Evolutionary conservation across 2,329 filamentous ascomycete genomes (phyloP).

Genomic region (Fusarium tjaetaba): DNA sequence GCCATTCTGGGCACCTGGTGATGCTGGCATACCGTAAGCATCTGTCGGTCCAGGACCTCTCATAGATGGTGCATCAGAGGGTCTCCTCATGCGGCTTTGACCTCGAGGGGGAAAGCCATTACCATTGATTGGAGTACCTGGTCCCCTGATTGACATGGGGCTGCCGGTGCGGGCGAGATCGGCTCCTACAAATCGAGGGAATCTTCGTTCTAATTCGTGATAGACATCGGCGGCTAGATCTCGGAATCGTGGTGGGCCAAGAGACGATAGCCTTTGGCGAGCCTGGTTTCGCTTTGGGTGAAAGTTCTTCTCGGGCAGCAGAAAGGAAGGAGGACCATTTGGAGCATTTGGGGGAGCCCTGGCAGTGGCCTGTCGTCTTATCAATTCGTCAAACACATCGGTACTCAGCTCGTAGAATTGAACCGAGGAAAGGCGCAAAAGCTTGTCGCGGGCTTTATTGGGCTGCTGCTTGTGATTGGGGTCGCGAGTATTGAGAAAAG

Average conservation of each 20-base stretch:
- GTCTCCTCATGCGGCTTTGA: constrained; percentile 64
- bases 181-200: constrained; percentile 78
- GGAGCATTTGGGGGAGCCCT: constrained; percentile 63
- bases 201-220: constrained; percentile 90
- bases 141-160: constrained; percentile 70
- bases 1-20: constrained; percentile 67
- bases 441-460: constrained; percentile 93
- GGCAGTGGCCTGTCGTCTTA: constrained; percentile 80
- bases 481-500: constrained; percentile 80
- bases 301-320: constrained; percentile 87
- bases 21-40: constrained; percentile 66
- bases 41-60: constrained; percentile 56
- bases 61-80: constrained; percentile 72
- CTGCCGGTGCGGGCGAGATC: constrained; percentile 77
- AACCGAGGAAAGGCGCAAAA: constrained; percentile 86
- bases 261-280: constrained; percentile 91
- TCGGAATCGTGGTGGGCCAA: constrained; percentile 86
- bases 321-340: constrained; percentile 71
- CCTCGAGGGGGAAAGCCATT: constrained; percentile 60
- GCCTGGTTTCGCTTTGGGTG: constrained; percentile 98
- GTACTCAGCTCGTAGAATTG: constrained; percentile 98
- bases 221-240: constrained; percentile 96
- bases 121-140: constrained; percentile 72
- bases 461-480: constrained; percentile 78
- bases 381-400: constrained; percentile 94